Base-by-base conservation (phyloP, 2,329 filamentous ascomycete species). In the Aureobasidium namibiae region DNA sequence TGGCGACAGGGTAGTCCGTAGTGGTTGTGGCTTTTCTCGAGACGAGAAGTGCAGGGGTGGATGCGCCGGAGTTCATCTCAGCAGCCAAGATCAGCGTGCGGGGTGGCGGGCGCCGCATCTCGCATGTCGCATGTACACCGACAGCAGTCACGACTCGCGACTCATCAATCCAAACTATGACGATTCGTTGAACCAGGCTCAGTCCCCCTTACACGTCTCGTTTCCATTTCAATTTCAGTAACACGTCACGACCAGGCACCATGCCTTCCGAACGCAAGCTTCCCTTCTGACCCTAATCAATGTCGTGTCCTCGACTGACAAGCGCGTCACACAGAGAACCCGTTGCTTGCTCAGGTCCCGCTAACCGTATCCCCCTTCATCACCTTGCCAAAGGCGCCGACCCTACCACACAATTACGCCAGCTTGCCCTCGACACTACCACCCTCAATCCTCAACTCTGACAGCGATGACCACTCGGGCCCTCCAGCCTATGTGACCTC, bases 341-440 rank as follows among this genome's bases (percentile, higher is more conserved):
- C 88, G 16, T 84, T 96, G 64, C 85, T 99, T 48, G 89, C 92
- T 65, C 94, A 99, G 76, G 85, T 97, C 41, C 91, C 94, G 31
- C 78, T 99, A 59, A 95, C 91, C 52, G 91, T 97, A 45, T 96
- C 92, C 3, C 94, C 94, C 26, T 96, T 96, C 77, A 84, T 97
- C 67, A 88, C 87, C 61, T 86, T 99, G 33, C 94, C 94, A 11
- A 87, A 89, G 31, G 88, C 92, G 26, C 89, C 92, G 21, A 96
- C 92, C 0, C 84, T 99, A 8, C 92, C 94, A 24, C 97, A 97
- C 78, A 95, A 90, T 66, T 97, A 96, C 81, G 92, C 92, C 71
- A 82, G 85, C 11, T 87, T 97, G 69, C 90, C 92, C 0, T 92
- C 90, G 0, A 88, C 90, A 2, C 83, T 97, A 0, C 92, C 94